These are phyloP conservation scores for Cicer bijugum DNA, from an alignment of 306 rosid genomes.

Conservation along the genomic window DNA sequence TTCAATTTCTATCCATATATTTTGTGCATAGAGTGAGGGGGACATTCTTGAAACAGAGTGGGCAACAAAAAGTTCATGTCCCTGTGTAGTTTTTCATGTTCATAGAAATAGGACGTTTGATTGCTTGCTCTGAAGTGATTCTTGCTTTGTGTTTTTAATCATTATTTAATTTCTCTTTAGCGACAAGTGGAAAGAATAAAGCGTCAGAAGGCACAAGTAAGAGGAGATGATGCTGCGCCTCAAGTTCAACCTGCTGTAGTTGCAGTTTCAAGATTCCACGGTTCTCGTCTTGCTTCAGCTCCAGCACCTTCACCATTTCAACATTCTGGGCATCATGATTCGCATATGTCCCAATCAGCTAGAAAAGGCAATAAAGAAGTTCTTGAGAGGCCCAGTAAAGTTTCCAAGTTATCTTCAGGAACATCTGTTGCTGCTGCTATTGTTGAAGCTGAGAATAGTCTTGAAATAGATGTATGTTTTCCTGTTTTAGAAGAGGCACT, in stretches of 20 bases:
- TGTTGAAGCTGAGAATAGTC: slow-evolving; percentile 84
- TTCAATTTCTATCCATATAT: slow-evolving; percentile 11
- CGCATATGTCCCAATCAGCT: slow-evolving; percentile 36
- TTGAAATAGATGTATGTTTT: slow-evolving; percentile 83
- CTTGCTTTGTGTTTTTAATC: slow-evolving; percentile 15
- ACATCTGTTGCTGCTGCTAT: slow-evolving; percentile 81
- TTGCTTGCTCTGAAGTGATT: slow-evolving; percentile 10
- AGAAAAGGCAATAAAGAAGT: slow-evolving; percentile 44
- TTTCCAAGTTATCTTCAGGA: slow-evolving; percentile 59
- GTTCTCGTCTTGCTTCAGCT: slow-evolving; percentile 97
- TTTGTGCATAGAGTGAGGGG: neutral
- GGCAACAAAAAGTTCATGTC: neutral
- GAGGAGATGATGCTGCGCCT: slow-evolving; percentile 86
- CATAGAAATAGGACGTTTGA: slow-evolving; percentile 14
- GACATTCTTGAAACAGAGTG: slow-evolving; percentile 18
- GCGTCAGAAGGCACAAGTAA: slow-evolving; percentile 75
- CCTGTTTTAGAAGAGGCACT: slow-evolving; percentile 53
- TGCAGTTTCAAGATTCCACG: slow-evolving; percentile 72
- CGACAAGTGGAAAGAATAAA: slow-evolving; percentile 84
- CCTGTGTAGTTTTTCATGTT: slow-evolving; percentile 27
- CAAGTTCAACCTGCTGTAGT: slow-evolving; percentile 78
- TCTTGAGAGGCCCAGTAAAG: slow-evolving; percentile 56
- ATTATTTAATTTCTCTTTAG: slow-evolving; percentile 49
- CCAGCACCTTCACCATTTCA: slow-evolving; percentile 77
- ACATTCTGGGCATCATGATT: slow-evolving; percentile 47